These are phyloP conservation scores for Paspalum notatum DNA, from an alignment of 176 grass and related monocot genomes.

Conservation along the genomic window DNA sequence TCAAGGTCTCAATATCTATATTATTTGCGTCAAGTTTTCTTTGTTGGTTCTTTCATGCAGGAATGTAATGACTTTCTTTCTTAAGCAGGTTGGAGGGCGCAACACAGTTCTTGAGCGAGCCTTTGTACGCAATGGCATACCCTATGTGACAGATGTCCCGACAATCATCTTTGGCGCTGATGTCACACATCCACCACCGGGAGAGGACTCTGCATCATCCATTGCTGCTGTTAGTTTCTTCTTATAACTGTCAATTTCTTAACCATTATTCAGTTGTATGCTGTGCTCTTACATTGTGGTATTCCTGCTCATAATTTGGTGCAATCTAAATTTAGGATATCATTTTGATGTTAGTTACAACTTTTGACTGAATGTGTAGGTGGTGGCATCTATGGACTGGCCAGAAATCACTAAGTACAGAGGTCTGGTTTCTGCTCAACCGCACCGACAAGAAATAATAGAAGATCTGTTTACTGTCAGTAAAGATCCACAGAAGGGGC, in stretches of 20 bases:
- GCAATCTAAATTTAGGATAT: neutral
- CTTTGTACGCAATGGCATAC: conserved; percentile 52
- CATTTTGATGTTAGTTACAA: neutral
- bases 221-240: conserved; percentile 72
- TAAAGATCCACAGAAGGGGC: conserved; percentile 46
- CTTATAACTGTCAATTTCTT: neutral
- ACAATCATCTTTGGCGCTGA: conserved; percentile 90
- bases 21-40: neutral
- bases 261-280: neutral
- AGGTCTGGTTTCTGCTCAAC: conserved; percentile 64
- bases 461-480: conserved; percentile 53
- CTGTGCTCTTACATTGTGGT: neutral
- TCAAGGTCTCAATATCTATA: conserved; percentile 58
- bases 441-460: conserved; percentile 58
- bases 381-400: conserved; percentile 81
- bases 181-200: conserved; percentile 74
- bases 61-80: neutral
- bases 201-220: conserved; percentile 76
- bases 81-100: conserved; percentile 65
- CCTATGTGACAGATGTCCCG: conserved; percentile 57
- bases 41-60: neutral
- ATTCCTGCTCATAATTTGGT: neutral
- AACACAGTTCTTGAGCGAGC: conserved; percentile 73
- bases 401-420: conserved; percentile 71
- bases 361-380: conserved; percentile 23